Evolutionary conservation across 83 land plant species (phyloP).

Genomic region (Picea engelmannii): DNA sequence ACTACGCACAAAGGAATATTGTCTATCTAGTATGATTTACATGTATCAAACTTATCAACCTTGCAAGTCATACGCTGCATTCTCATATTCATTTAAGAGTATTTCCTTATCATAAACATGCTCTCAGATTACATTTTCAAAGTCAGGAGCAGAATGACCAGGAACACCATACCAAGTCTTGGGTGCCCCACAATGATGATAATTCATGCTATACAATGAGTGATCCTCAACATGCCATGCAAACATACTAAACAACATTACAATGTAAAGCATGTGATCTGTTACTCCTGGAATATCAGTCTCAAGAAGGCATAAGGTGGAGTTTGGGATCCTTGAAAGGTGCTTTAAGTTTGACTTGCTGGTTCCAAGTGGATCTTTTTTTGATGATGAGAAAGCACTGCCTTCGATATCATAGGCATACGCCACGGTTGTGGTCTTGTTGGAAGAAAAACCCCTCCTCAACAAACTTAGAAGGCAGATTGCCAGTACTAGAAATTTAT

Average conservation of each 20-base stretch:
- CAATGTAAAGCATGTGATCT: conserved; percentile 94
- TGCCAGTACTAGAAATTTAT: conserved; percentile 39
- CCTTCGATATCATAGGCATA: too few species aligned
- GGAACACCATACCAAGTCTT: too few species aligned
- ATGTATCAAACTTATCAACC: conserved; percentile 39
- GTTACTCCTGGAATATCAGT: conserved; percentile 91
- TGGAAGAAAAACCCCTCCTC: conserved; percentile 26
- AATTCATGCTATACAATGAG: conserved; percentile 89
- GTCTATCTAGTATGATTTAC: conserved; percentile 67
- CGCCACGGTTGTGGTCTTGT: too few species aligned
- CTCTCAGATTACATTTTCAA: conserved; percentile 66
- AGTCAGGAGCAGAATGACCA: too few species aligned
- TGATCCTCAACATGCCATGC: conserved; percentile 99
- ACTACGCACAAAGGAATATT: conserved; percentile 73
- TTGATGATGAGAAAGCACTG: too few species aligned
- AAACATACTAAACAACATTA: conserved; percentile 93
- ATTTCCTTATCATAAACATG: conserved; percentile 71
- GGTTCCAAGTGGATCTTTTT: too few species aligned
- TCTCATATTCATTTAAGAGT: conserved; percentile 55
- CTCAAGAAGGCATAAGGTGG: conserved; percentile 72
- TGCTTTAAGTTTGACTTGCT: conserved; percentile 24
- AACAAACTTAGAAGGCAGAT: too few species aligned
- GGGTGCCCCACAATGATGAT: conserved; percentile 81
- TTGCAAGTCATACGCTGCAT: conserved; percentile 78
- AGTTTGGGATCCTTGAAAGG: conserved; percentile 69